These are phyloP conservation scores for Stachybotrys chartarum DNA, from an alignment of 2,329 filamentous ascomycete genomes.

Conservation along the genomic window DNA sequence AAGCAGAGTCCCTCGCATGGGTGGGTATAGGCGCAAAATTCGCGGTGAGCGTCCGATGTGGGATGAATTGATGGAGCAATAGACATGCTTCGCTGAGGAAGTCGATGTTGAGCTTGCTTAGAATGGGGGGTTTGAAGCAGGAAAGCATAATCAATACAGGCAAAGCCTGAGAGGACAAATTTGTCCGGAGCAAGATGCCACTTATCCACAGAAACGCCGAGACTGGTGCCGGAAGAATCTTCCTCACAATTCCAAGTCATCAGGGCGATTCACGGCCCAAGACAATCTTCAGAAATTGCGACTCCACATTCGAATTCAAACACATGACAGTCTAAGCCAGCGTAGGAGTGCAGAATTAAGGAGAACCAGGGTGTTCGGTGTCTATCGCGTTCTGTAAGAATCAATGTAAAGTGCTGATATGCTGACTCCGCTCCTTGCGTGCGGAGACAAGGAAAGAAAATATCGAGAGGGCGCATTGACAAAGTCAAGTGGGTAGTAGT, in stretches of 20 bases:
- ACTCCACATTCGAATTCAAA: not conserved
- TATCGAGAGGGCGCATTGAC: not conserved
- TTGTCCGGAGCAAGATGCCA: not conserved
- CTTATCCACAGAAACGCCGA: not conserved
- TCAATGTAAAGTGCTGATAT: not conserved
- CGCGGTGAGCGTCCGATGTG: conserved; percentile 1
- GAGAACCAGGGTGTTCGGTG: too few species aligned
- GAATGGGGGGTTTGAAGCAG: not conserved
- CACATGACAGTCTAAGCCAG: not conserved
- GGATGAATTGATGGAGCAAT: not conserved
- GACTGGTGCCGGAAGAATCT: not conserved
- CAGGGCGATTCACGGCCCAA: not conserved
- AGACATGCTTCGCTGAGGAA: not conserved
- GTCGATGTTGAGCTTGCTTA: not conserved
- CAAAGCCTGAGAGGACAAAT: not conserved
- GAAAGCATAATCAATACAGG: not conserved
- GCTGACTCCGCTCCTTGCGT: not conserved
- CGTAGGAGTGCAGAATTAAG: not conserved
- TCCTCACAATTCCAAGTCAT: not conserved
- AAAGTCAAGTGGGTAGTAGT: not conserved
- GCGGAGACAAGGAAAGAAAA: not conserved
- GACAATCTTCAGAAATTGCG: not conserved
- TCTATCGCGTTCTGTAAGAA: too few species aligned
- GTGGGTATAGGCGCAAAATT: conserved; percentile 14
- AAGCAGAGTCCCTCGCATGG: conserved; percentile 10